Evolutionary conservation across 352 stramenopile species (phyloP).

Genomic region (Globisporangium middletonii): DNA sequence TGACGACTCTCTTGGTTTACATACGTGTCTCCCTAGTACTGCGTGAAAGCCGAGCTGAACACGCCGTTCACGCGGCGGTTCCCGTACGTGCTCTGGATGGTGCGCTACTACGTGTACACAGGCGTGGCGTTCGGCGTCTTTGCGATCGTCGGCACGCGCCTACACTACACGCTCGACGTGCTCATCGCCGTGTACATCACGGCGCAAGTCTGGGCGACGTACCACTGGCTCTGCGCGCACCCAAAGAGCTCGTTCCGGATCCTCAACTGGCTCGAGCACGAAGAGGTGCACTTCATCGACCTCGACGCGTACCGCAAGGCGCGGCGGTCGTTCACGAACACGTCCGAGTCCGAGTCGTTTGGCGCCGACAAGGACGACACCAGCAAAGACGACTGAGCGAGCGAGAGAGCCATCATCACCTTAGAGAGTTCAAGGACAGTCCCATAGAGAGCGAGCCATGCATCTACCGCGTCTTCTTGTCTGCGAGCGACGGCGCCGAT

Average conservation of each 20-base stretch:
- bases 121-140: constrained; percentile 60
- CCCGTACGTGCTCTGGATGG: constrained; percentile 70
- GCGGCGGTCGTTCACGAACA: constrained; percentile 39
- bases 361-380: constrained; percentile 7
- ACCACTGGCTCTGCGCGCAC: constrained; percentile 74
- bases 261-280: constrained; percentile 79
- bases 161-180: constrained; percentile 86
- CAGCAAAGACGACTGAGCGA: neutral
- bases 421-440: neutral
- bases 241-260: constrained; percentile 52
- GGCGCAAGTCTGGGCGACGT: constrained; percentile 11
- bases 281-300: constrained; percentile 76
- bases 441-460: neutral
- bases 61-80: constrained; percentile 79
- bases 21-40: constrained; percentile 16
- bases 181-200: constrained; percentile 33
- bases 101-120: constrained; percentile 75
- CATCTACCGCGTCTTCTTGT: constrained; percentile 37
- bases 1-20: neutral
- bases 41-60: constrained; percentile 72
- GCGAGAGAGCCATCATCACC: neutral
- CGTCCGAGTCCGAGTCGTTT: constrained; percentile 14
- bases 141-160: constrained; percentile 75
- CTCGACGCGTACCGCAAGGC: constrained; percentile 75
- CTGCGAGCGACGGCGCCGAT: constrained; percentile 4